These are phyloP conservation scores for Pisolithus tinctorius DNA, from an alignment of 768 basidiomycete genomes.

Conservation along the genomic window DNA sequence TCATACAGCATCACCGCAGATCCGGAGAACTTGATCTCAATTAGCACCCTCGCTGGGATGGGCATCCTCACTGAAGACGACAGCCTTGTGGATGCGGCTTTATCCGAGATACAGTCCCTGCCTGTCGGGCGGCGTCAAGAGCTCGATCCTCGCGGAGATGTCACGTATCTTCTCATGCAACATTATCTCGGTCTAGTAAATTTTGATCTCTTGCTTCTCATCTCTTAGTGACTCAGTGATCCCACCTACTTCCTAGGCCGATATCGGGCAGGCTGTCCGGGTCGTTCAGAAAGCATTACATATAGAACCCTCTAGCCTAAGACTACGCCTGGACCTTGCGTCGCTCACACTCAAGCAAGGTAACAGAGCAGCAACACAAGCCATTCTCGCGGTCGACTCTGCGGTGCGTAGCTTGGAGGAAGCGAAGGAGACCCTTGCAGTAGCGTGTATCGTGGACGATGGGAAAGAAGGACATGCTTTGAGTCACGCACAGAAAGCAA, in stretches of 20 bases:
- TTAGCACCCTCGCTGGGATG: slow-evolving; percentile 85
- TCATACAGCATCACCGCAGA: slow-evolving; percentile 63
- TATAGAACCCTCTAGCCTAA: slow-evolving; percentile 45
- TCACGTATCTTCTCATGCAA: slow-evolving; percentile 64
- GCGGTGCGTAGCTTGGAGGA: slow-evolving; percentile 29
- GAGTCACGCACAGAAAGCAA: slow-evolving; percentile 51
- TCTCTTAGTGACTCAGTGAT: not conserved
- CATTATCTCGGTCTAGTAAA: slow-evolving; percentile 69
- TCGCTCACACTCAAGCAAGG: slow-evolving; percentile 46
- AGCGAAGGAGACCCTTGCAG: slow-evolving; percentile 36
- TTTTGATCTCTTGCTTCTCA: not conserved
- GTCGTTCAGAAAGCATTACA: slow-evolving; percentile 53
- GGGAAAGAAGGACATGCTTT: slow-evolving; percentile 24
- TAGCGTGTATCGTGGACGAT: slow-evolving; percentile 43
- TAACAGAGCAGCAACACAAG: slow-evolving; percentile 35
- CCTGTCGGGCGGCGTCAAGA: slow-evolving; percentile 56
- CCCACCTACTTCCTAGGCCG: slow-evolving; percentile 31
- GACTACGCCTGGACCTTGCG: slow-evolving; percentile 49
- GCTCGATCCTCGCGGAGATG: slow-evolving; percentile 65
- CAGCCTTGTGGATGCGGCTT: slow-evolving; percentile 74
- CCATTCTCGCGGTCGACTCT: slow-evolving; percentile 35
- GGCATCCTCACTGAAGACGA: slow-evolving; percentile 77
- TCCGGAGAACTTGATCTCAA: slow-evolving; percentile 71
- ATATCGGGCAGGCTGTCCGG: slow-evolving; percentile 41
- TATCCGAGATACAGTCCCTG: slow-evolving; percentile 71